phyloP scores from a whole-genome alignment of 345 rosid species.

The Lagerstroemia speciosa region DNA sequence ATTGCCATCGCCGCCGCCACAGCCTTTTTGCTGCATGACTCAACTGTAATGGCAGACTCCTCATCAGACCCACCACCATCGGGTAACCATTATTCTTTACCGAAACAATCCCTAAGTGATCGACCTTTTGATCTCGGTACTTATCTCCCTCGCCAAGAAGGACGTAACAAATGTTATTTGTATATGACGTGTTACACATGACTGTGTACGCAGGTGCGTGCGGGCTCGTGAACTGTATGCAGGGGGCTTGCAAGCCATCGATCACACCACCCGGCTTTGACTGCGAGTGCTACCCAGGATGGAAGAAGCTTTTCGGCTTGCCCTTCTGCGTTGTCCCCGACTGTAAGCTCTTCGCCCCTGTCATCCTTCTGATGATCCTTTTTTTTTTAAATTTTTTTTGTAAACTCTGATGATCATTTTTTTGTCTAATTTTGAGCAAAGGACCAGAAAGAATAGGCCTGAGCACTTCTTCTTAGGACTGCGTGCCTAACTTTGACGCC shows the following conservation, averaged over 20 bases:
- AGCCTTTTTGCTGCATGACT: background rate
- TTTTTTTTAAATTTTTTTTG: too few species aligned
- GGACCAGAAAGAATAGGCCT: too few species aligned
- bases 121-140: background rate
- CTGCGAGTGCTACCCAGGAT: slow-evolving; percentile 36
- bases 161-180: too few species aligned
- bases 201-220: background rate
- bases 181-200: too few species aligned
- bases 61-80: background rate
- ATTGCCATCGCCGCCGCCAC: background rate
- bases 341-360: slow-evolving; percentile 25
- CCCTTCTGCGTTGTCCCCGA: slow-evolving; percentile 38
- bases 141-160: background rate
- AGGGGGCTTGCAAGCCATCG: slow-evolving; percentile 25
- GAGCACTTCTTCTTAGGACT: too few species aligned
- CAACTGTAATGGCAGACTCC: background rate
- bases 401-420: too few species aligned
- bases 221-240: slow-evolving; percentile 19
- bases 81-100: background rate
- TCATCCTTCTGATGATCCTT: too few species aligned
- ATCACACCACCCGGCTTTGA: slow-evolving; percentile 17
- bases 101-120: background rate
- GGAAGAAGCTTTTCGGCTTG: slow-evolving; percentile 29
- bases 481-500: too few species aligned
- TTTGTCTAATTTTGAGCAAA: too few species aligned